These are phyloP conservation scores for Antitrichia curtipendula DNA, from an alignment of 225 moss, liverwort and hornwort genomes.

Conservation along the genomic window DNA sequence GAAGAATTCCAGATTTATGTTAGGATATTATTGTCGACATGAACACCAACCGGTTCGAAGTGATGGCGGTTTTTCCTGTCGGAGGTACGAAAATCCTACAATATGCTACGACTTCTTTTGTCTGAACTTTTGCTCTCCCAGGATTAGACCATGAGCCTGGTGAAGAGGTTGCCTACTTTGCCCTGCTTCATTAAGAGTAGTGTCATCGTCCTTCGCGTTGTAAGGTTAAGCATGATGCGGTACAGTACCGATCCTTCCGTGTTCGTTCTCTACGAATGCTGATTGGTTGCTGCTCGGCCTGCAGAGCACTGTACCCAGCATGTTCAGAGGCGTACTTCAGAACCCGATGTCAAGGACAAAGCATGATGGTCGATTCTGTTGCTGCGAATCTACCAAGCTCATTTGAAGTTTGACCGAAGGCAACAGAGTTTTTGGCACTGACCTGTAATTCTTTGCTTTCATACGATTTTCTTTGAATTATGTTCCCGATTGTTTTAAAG, in stretches of 20 bases:
- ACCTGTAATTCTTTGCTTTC: background rate
- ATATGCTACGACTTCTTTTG: no score
- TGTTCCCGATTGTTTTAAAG: background rate
- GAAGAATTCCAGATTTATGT: no score
- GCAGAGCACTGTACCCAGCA: background rate
- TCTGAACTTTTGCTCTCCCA: background rate
- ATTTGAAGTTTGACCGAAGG: background rate
- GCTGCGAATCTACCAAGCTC: background rate
- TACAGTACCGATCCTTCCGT: background rate
- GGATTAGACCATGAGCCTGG: background rate
- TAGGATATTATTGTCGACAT: background rate
- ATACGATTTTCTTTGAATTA: background rate
- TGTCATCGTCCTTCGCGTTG: background rate
- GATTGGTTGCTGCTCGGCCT: background rate
- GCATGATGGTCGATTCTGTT: background rate
- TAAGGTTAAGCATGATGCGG: background rate
- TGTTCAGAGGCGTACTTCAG: background rate
- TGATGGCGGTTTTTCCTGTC: background rate
- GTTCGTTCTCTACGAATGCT: background rate
- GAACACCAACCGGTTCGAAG: background rate
- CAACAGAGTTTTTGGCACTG: background rate
- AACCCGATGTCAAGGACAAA: background rate
- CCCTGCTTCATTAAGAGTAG: background rate
- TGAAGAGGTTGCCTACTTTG: background rate
- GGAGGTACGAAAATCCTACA: background rate